A percentile compares a stretch with the other conserved stretches of the same genome.
phyloP scores from a whole-genome alignment of 2,329 filamentous ascomycete species.

The Periconia sp. region DNA sequence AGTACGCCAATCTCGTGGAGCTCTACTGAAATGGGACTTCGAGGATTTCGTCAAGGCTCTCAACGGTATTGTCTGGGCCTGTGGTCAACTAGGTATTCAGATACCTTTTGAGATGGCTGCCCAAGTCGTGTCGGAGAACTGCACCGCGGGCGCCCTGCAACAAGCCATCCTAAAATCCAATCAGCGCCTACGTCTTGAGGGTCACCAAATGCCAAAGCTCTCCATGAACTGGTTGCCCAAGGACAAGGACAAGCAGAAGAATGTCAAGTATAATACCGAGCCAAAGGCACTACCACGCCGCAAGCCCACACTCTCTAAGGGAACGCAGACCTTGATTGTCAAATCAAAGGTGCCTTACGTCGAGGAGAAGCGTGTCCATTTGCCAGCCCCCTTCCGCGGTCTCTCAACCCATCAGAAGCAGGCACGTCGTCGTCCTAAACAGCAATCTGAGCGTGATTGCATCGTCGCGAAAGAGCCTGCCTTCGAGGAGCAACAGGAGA shows the following conservation, averaged over 20 bases:
- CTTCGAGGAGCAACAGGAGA: too few relatives aligned
- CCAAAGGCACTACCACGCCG: slow-evolving; percentile 2
- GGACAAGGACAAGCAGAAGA: not conserved
- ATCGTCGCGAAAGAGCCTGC: too few relatives aligned
- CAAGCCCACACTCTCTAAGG: slow-evolving; percentile 1
- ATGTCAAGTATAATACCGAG: not conserved
- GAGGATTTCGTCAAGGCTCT: slow-evolving; percentile 34
- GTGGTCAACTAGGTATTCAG: slow-evolving; percentile 31
- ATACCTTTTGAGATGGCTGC: slow-evolving; percentile 41
- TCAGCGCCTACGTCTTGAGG: slow-evolving; percentile 10
- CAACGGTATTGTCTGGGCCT: slow-evolving; percentile 38
- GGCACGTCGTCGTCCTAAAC: too few relatives aligned
- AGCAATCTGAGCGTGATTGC: too few relatives aligned
- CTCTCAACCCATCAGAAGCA: too few relatives aligned
- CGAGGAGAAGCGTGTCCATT: not conserved
- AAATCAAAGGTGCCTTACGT: slow-evolving; percentile 5
- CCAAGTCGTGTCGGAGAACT: slow-evolving; percentile 25
- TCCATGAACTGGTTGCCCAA: slow-evolving; percentile 14
- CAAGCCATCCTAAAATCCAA: slow-evolving; percentile 42
- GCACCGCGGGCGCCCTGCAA: slow-evolving; percentile 37
- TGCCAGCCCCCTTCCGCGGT: not conserved
- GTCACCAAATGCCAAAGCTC: slow-evolving; percentile 6
- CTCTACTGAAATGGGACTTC: slow-evolving; percentile 38
- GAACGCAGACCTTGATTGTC: slow-evolving; percentile 1
- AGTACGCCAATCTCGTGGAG: slow-evolving; percentile 33